These are phyloP conservation scores for Clonostachys rhizophaga DNA, from an alignment of 2,329 filamentous ascomycete species.

Conservation along the genomic window DNA sequence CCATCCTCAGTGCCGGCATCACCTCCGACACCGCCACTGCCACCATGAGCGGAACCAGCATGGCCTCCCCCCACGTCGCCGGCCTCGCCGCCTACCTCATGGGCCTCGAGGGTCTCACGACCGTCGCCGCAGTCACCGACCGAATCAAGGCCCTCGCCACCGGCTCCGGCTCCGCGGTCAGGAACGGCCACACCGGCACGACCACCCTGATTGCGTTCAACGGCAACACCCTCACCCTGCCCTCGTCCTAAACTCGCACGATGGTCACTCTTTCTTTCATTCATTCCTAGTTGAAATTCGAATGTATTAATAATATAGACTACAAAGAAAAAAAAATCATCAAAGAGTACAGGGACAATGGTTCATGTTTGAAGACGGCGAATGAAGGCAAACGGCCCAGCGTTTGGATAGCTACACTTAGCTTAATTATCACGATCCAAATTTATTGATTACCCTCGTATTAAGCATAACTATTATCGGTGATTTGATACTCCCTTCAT, in stretches of 20 bases:
- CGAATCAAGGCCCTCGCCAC: slow-evolving; percentile 50
- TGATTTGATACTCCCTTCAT: too few species aligned
- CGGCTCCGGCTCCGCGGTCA: slow-evolving; percentile 36
- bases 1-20: slow-evolving; percentile 49
- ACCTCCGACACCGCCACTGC: slow-evolving; percentile 35
- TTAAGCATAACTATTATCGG: too few species aligned
- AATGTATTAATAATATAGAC: too few species aligned
- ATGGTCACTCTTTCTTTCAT: too few species aligned
- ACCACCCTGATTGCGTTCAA: slow-evolving; percentile 55
- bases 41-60: slow-evolving; percentile 50
- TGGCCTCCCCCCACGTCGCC: slow-evolving; percentile 64
- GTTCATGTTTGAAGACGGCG: too few species aligned
- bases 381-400: too few species aligned
- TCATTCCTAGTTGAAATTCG: too few species aligned
- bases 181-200: slow-evolving; percentile 33
- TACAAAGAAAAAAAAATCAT: too few species aligned
- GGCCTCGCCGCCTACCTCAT: slow-evolving; percentile 67
- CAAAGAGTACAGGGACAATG: too few species aligned
- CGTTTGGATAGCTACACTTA: too few species aligned
- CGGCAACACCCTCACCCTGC: slow-evolving; percentile 19
- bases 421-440: too few species aligned
- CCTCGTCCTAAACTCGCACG: neutral
- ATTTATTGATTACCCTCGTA: too few species aligned
- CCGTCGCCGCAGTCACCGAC: slow-evolving; percentile 24
- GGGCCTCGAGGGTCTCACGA: slow-evolving; percentile 42